Base-by-base conservation (phyloP, 768 basidiomycete species). In the Russula griseocarnosa region DNA sequence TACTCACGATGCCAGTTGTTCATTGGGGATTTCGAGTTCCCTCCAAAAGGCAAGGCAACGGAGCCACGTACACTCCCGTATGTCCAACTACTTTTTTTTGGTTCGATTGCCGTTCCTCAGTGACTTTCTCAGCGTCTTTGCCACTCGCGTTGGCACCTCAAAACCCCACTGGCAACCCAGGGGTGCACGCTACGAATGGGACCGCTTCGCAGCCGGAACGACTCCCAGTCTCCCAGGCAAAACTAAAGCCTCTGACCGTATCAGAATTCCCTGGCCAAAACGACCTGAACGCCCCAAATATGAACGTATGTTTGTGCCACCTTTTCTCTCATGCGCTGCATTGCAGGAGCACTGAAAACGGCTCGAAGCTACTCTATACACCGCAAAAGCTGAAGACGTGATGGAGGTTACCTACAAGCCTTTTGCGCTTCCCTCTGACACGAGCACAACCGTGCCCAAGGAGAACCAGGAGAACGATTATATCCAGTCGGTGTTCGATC, bases 1-100 rank as follows among this genome's bases (percentile, higher is more conserved):
- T 94, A 94, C 71, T 88, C 90, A 1, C 80, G 83, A 69, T 90
- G 90, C 72, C 91, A 93, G 71, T 80, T 94, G 28, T 89, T 83
- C 71, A 73, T 93, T 58, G 88, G 88, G 18, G 79, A 86, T 65
- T 82, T 80, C 70, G 82, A 84, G 67, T 80, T 86, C 65, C 82
- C 84, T 34, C 74, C 81, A n/a, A 72, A 66, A 54, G 70, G 61
- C 34, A 68, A 66, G n/a, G 60, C 58, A 3, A 53, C 66, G 7
- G 70, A 74, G 58, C 63, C 73, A 10, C 60, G 67, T 44, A 66
- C 68, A 28, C 65, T 70, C 40, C 73, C 73, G 74, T 75, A 67
- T 50, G 75, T 71, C 9, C 34, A 22, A 36, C 34, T 14, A 20
- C 52, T 11, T 20, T 30, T 30, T 13, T 47, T 34, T n/a, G 51